Base-by-base conservation (phyloP, 129 eudicot genomes). In the Kitagawia praeruptora region DNA sequence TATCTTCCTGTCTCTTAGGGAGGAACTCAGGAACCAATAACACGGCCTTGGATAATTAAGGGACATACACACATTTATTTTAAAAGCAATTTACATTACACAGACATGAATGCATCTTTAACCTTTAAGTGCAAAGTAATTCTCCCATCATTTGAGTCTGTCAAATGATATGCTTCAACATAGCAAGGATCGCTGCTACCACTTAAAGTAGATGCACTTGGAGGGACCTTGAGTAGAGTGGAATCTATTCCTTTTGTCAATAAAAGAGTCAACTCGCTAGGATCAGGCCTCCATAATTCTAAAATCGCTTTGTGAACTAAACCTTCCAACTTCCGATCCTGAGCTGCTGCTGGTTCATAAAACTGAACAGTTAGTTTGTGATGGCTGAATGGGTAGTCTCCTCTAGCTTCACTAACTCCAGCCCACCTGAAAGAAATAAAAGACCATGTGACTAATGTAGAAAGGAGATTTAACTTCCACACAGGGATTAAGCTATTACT, bases 251-350 rank as follows among this genome's bases (percentile, higher is more conserved):
- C 85, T 85, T 89, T 89, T 44, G 92, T 80, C 86, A 95, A 82
- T 87, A 95, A 61, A 76, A 90, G 82, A 78, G 96, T 87, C 79
- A 95, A 75, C 72, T 92, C 98, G 75, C 84, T 89, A 63, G 98
- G 98, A 81, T 92, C 96, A 18, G 98, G 98, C 82, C 97, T 87
- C 98, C 98, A 95, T 37, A 95, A 90, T 88, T 95, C 98, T 80
- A 95, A 79, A 86, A 90, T 85, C 21, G 98, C 98, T 83, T 95
- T 95, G 75, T 95, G 98, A 76, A 95, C 94, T 84, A 95, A 83
- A 38, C 97, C 98, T 84, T 95, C 98, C 78, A 95, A 87, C 84
- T 95, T 95, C 70, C 98, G 86, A 81, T 95, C 98, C 84, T 95
- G 98, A 76, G 98, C 98, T 8, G 98, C 89, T 77, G 96, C 85